Evolutionary conservation across 192 early-diverging fungal genomes (phyloP), one percentile per base, ranked within the genome.

Genomic region (Gamsiella multidivaricata): DNA sequence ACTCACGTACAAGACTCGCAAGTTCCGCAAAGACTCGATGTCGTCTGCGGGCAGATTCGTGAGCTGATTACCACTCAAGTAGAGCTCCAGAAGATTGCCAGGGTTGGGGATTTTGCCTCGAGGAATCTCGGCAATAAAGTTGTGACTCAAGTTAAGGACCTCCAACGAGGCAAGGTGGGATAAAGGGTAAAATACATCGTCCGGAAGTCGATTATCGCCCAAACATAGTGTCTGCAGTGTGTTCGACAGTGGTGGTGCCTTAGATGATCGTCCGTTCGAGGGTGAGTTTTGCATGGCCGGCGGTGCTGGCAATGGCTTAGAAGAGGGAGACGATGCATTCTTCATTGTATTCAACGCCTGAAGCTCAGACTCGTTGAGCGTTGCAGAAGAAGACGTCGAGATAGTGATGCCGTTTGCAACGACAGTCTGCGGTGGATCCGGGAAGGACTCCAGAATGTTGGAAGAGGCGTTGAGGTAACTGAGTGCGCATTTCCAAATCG

Each of bases 61-160:
- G 52, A 97, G 86, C 49, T 94, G 87, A 69, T 96, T 96, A 7
- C 96, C 94, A 20, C 90, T 91, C 32, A 97, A 67, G 66, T 95
- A 94, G 18, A 97, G 84, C 70, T 95, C 94, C 20, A 69, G 81
- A 46, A 96, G 65, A 61, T 93, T 87, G 1, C 74, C 61, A 70
- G 88, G 85, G 63, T 86, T 90, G 31, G 83, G 89, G 54, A 93
- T 84, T 3, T 92, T 86, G 37, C 90, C 89, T 3, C 91, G 83
- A 29, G 94, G 94, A 56, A 97, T 85, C 50, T 97, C 94, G 60
- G 88, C 89, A 54, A 97, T 84, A 61, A 90, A 88, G 79, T 96
- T 96, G 57, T 91, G 91, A 14, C 92, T 90, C 52, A 94, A 74
- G 60, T 97, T 96, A 18, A 97, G 83, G n/a, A 88, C 81, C 22